Conservation (phyloP, 148 eudicot species). For the Vaccinium darrowii region DNA sequence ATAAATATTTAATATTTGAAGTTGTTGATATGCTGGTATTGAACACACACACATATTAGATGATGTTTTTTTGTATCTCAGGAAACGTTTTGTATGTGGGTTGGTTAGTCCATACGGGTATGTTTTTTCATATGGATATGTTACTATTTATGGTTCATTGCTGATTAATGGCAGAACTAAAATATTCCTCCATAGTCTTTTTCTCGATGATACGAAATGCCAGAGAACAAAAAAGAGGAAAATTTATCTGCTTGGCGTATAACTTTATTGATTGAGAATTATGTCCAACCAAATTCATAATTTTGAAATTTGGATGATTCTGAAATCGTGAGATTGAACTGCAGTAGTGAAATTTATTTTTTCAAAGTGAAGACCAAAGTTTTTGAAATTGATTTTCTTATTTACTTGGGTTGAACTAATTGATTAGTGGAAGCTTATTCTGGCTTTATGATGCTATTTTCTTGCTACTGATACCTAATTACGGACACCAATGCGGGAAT, state of each 20-base stretch:
- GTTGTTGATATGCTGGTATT: neutral
- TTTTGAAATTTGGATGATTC: neutral
- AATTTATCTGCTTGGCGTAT: neutral
- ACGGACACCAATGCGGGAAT: neutral
- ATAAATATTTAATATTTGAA: neutral
- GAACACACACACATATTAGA: neutral
- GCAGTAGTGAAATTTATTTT: neutral
- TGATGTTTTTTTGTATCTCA: neutral
- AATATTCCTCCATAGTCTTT: neutral
- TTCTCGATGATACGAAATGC: neutral
- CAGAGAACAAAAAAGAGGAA: neutral
- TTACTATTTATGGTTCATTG: neutral
- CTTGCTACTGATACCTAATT: neutral
- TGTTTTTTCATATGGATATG: neutral
- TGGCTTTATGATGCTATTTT: neutral
- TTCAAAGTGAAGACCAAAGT: too few species aligned
- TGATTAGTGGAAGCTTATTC: neutral
- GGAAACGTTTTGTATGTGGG: neutral
- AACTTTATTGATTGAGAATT: neutral
- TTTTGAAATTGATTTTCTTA: neutral
- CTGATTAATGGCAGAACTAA: constrained; percentile 3
- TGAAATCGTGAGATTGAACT: neutral
- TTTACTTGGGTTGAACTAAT: neutral
- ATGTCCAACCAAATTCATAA: neutral
- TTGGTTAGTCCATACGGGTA: neutral